Evolutionary conservation across 345 rosid genomes (phyloP), one percentile per base, ranked within the genome.

Genomic region (Balakata baccata): DNA sequence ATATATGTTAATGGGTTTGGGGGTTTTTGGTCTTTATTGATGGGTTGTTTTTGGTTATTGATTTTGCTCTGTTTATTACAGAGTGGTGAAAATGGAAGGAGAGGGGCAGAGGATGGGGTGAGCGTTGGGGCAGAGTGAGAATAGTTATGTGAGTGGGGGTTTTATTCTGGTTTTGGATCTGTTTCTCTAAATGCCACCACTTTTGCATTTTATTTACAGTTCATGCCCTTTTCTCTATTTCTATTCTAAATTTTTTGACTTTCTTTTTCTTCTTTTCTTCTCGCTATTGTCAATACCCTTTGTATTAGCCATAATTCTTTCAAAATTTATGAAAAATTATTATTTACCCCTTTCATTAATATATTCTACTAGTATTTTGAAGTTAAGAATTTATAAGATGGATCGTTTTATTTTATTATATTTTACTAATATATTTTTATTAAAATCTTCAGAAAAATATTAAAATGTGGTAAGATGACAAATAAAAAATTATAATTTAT

Each of bases 161-260:
- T 77, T 74, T 60, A 54, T 70, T 76, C 50, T 63, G 83, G 74
- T 54, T 74, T 84, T 67, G 69, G 64, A 0, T 6, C 9, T 6
- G 6, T 3, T 47, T 60, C 4, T 25, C 23, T 12, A 78, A 64
- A 69, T 72, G 68, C 58, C 81, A 46, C 4, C 47, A 2, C 0
- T 77, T 77, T 75, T 63, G 17, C 2, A 10, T 3, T 0, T 43
- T 81, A 79, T 75, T 85, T 79, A 68, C 85, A 0, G 16, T 75
- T 71, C 17, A n/a, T 76, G 72, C 76, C 77, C 64, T 39, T 59
- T 2, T 2, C 53, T 20, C 56, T 65, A n/a, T 63, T 63, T 39
- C 17, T 17, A 45, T 45, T 29, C 10, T 17, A 20, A 65, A 14
- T 12, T 14, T 14, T 29, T 62, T 38, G 45, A 62, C 66, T 34